Evolutionary conservation across 495 filamentous ascomycete genomes (phyloP).

Genomic region (Pyrenopolyporus hunteri): DNA sequence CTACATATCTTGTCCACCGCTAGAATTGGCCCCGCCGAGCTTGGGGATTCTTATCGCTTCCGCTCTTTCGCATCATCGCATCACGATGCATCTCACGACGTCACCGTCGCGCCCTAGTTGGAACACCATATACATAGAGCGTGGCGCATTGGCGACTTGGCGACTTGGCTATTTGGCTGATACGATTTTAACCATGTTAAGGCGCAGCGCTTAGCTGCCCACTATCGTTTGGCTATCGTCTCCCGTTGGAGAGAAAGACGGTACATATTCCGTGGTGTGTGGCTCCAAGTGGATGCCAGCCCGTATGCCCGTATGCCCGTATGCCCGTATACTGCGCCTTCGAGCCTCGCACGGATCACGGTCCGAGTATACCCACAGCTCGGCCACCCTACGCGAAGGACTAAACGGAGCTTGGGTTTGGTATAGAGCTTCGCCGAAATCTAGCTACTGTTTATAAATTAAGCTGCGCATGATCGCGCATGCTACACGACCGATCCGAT

Average conservation of each 20-base stretch:
- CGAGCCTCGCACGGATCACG: no score
- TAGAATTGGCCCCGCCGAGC: slow-evolving; percentile 5
- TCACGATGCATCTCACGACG: slow-evolving; percentile 28
- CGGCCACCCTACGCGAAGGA: neutral
- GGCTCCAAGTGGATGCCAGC: no score
- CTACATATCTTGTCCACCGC: slow-evolving; percentile 21
- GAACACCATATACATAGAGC: neutral
- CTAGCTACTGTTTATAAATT: neutral
- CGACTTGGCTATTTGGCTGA: neutral
- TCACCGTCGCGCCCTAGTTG: slow-evolving; percentile 6
- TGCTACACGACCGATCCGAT: slow-evolving; percentile 1
- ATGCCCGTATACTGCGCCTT: no score
- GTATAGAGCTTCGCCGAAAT: neutral
- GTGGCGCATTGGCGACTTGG: neutral
- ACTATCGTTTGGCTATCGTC: neutral
- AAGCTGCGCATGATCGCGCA: neutral
- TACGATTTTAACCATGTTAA: slow-evolving; percentile 11
- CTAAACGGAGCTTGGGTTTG: neutral
- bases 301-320: no score
- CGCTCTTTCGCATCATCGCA: slow-evolving; percentile 29
- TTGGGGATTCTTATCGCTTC: slow-evolving; percentile 2
- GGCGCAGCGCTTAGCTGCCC: slow-evolving; percentile 2
- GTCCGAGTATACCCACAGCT: no score
- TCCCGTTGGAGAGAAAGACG: neutral
- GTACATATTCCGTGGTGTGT: no score